Conservation (phyloP, 257 asterid genomes). For the Solanum infundibuliforme region DNA sequence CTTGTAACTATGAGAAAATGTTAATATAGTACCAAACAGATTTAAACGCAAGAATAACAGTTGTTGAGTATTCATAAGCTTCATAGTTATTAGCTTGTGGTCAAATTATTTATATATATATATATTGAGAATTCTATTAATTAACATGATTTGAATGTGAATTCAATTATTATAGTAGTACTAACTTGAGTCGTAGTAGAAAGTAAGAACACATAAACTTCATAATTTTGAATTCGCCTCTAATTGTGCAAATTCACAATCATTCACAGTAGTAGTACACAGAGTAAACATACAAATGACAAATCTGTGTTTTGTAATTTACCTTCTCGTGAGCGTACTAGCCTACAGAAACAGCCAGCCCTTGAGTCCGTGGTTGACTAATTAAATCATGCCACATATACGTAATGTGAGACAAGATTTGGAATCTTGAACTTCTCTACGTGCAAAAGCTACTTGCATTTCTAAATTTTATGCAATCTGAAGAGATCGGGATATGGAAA, state of each 20-base stretch:
- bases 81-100: background rate
- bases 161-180: no score
- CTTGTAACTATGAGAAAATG: background rate
- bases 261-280: background rate
- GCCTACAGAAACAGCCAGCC: background rate
- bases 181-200: background rate
- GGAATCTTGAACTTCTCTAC: background rate
- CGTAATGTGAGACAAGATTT: background rate
- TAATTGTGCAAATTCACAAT: background rate
- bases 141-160: background rate
- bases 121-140: no score
- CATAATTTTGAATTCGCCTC: background rate
- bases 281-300: background rate
- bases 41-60: background rate
- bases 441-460: background rate
- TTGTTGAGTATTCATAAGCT: background rate
- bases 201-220: background rate
- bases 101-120: background rate
- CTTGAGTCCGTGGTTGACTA: background rate
- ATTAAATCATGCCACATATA: background rate
- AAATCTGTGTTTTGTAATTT: background rate
- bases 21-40: background rate
- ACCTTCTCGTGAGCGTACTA: background rate
- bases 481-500: background rate
- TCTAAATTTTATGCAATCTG: background rate